Evolutionary conservation across 345 rosid species (phyloP), one percentile per base, ranked within the genome.

Genomic region (Draba incana): DNA sequence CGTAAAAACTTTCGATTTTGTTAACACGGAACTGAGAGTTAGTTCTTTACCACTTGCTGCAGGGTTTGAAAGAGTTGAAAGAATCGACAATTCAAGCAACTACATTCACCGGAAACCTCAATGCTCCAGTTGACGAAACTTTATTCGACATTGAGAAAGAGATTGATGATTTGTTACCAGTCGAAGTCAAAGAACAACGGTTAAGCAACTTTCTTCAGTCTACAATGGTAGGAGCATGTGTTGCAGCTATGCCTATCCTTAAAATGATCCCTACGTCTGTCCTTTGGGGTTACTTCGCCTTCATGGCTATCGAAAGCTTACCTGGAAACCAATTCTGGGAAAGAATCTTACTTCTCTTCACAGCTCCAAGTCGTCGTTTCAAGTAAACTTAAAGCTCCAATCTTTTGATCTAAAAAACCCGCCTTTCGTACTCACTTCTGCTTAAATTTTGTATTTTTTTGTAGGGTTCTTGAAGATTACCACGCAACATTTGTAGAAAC

Each of bases 251-350:
- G 97, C 97, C 98, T 59, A 8, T 93, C 10, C 81, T 90, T 51
- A 90, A 93, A 81, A 90, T 77, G 85, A 93, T 93, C 74, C 98
- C 98, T 16, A 83, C 96, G 53, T 90, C 97, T 50, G 98, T 92
- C 48, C 92, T 92, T 28, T 92, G 98, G 98, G 98, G 98, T 9
- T 93, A 93, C 78, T 93, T 93, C 56, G 98, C 98, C 37, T 93
- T 84, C 79, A 93, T 93, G 98, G 98, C 98, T 42, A 88, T 88
- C 24, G 98, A 93, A 57, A 93, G 90, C 82, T 81, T 93, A 77
- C 98, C 98, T 0, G 98, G 97, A 47, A 93, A 93, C 75, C 98
- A 93, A 57, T 90, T 88, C 43, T 90, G 98, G 98, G 98, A 90
- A 88, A 83, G 98, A 77, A 87, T 90, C 76, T 70, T 93, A 58